A percentile compares a stretch with the other conserved stretches of the same genome.
Conservation (phyloP, 1,139 yeast species). For the Blastobotrys petasosporus region DNA sequence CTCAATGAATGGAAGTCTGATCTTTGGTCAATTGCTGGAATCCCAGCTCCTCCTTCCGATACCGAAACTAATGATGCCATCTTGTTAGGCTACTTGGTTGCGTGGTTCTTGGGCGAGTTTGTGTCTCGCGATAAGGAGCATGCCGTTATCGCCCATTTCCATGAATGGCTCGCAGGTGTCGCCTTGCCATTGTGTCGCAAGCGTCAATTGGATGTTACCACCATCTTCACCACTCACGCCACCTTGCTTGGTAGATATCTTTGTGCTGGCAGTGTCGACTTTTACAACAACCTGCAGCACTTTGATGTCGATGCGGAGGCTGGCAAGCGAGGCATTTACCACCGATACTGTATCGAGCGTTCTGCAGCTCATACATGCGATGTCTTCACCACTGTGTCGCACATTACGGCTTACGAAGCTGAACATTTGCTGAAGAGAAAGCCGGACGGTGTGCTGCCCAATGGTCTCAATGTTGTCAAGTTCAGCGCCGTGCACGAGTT, state of each 20-base stretch:
- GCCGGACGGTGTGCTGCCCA: slow-evolving; percentile 97
- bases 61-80: slow-evolving; percentile 88
- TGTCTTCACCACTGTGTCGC: slow-evolving; percentile 95
- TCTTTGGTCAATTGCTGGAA: slow-evolving; percentile 84
- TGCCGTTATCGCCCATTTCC: slow-evolving; percentile 92
- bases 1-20: slow-evolving; percentile 93
- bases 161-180: slow-evolving; percentile 98
- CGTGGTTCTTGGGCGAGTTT: slow-evolving; percentile 96
- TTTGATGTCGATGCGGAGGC: slow-evolving; percentile 98
- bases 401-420: slow-evolving; percentile 90
- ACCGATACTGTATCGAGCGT: slow-evolving; percentile 92
- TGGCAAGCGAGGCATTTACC: slow-evolving; percentile 95
- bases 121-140: slow-evolving; percentile 73
- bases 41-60: slow-evolving; percentile 89
- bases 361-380: slow-evolving; percentile 96
- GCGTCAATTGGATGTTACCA: slow-evolving; percentile 86
- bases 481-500: slow-evolving; percentile 97
- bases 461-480: slow-evolving; percentile 91
- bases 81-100: slow-evolving; percentile 83
- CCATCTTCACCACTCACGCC: slow-evolving; percentile 96
- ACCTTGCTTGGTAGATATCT: slow-evolving; percentile 89
- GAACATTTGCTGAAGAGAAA: slow-evolving; percentile 90
- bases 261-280: slow-evolving; percentile 95
- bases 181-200: slow-evolving; percentile 90
- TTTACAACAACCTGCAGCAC: slow-evolving; percentile 81